These are phyloP conservation scores for Exidia glandulosa DNA, from an alignment of 768 basidiomycete species.

Conservation along the genomic window DNA sequence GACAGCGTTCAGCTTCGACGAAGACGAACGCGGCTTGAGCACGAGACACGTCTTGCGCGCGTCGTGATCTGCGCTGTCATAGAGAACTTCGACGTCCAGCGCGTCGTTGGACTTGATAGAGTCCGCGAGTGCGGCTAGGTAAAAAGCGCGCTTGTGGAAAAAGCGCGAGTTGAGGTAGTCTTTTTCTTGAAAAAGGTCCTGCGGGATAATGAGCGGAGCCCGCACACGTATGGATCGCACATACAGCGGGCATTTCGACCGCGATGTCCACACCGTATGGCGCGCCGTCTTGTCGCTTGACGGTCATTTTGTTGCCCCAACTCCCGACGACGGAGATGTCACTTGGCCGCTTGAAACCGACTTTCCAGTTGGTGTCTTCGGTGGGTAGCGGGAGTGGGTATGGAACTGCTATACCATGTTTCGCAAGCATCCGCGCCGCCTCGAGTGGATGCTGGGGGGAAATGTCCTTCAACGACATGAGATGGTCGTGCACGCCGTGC, in stretches of 20 bases:
- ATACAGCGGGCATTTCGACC: constrained; percentile 77
- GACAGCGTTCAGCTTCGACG: constrained; percentile 56
- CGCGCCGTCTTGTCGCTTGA: constrained; percentile 56
- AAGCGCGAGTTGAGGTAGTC: constrained; percentile 83
- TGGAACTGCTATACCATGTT: constrained; percentile 50
- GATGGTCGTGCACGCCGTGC: constrained; percentile 50
- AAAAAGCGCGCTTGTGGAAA: constrained; percentile 88
- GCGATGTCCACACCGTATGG: constrained; percentile 69
- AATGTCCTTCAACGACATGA: constrained; percentile 50
- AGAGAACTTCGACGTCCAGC: constrained; percentile 45
- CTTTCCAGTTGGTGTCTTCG: constrained; percentile 80
- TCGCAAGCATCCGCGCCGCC: constrained; percentile 36
- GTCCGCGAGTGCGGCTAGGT: constrained; percentile 67
- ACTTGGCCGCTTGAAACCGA: constrained; percentile 65
- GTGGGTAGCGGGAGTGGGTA: constrained; percentile 60
- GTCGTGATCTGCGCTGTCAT: constrained; percentile 47
- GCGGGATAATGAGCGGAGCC: too few relatives aligned
- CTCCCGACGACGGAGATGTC: constrained; percentile 76
- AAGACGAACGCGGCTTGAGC: constrained; percentile 48
- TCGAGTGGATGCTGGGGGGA: constrained; percentile 53
- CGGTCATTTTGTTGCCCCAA: constrained; percentile 69
- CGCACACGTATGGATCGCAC: too few relatives aligned
- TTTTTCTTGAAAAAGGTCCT: constrained; percentile 89
- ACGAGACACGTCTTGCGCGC: constrained; percentile 53
- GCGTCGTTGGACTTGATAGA: constrained; percentile 36